Base-by-base conservation (phyloP, 495 filamentous ascomycete species). In the Penicillium longicatenatum region DNA sequence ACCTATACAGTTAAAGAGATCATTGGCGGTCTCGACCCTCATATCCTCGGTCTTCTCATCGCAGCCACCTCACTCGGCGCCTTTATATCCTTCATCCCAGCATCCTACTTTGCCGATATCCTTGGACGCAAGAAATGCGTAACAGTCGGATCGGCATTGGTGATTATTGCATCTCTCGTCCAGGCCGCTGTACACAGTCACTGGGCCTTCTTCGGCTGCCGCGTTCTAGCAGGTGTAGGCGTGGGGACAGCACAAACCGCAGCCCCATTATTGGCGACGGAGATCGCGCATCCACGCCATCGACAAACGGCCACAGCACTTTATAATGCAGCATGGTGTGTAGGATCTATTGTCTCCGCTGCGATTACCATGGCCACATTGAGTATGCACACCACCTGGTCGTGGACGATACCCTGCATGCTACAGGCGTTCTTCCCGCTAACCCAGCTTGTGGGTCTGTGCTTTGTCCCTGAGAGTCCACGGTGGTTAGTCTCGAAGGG, bases 401-500 rank as follows among this genome's bases (percentile, higher is more conserved):
- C 65, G 5, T 68, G 65, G 65, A 49, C 46, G 24, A 14, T 57
- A n/a, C 59, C 65, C 17, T 68, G 65, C 41, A 41, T 68, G 19
- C 49, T 68, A 10, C 65, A 68, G 19, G 55, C 64, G 1, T 54
- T 37, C 8, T 68, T 54, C 33, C 65, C 65, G 9, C 6, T 65
- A 3, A 20, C 44, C 17, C 63, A 66, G 22, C 31, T 68, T 1
- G 14, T 67, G 5, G 61, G 62, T 1, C 46, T 66, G 0, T 24
- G 54, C 1, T 53, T 68, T 46, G 60, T 65, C 6, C 65, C 65
- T 0, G 65, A 68, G 29, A 68, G 65, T 17, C 62, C 62, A 2
- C 60, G 66, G 6, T 80, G 78, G 77, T 70, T 79, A 24, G 71
- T 80, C 21, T 72, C 72, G 4, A 70, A 71, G 26, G 67, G 68